Evolutionary conservation across 345 rosid species (phyloP).

Genomic region (Arabidopsis arenosa): DNA sequence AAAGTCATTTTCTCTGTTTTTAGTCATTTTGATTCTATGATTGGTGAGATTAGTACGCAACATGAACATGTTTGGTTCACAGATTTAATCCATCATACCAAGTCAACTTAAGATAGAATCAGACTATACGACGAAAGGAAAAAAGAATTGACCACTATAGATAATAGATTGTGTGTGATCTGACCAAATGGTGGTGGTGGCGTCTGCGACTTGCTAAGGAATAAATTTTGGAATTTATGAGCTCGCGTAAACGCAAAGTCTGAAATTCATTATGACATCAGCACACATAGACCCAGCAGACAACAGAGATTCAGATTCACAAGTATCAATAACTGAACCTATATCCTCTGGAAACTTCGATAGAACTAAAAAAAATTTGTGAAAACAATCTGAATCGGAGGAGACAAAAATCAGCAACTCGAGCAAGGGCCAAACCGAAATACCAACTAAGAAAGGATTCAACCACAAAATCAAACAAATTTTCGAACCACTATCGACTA

Average conservation of each 20-base stretch:
- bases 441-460: not conserved
- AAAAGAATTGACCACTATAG: slow-evolving; percentile 13
- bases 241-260: slow-evolving; percentile 45
- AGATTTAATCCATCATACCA: not conserved
- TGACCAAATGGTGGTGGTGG: slow-evolving; percentile 17
- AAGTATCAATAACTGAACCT: not conserved
- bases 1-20: not conserved
- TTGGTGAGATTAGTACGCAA: not conserved
- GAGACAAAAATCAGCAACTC: not conserved
- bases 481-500: not conserved
- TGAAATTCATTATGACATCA: slow-evolving; percentile 36
- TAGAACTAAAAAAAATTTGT: not conserved
- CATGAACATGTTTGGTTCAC: slow-evolving; percentile 10
- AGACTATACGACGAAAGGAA: not conserved
- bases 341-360: not conserved
- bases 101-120: slow-evolving; percentile 22
- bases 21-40: not conserved
- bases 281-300: slow-evolving; percentile 18
- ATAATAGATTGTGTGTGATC: not conserved
- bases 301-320: slow-evolving; percentile 39
- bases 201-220: slow-evolving; percentile 29
- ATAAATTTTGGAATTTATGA: not conserved
- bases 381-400: not conserved
- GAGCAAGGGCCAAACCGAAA: not conserved
- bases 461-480: not conserved